Conservation (phyloP, 108 stramenopile species). For the Cyclostephanos invisitatus region DNA sequence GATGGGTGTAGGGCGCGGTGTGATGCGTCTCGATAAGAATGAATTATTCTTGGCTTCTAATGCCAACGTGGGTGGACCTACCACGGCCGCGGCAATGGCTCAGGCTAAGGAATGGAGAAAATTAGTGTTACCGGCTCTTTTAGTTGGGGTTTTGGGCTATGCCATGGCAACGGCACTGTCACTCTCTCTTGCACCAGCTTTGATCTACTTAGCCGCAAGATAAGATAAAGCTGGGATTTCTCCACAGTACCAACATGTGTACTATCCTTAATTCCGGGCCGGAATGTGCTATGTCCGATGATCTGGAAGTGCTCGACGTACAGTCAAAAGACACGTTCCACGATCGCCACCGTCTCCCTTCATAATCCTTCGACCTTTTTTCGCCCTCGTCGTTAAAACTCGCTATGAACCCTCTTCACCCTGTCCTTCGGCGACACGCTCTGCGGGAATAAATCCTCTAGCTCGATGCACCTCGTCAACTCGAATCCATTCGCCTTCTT, state of each 20-base stretch:
- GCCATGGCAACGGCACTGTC: constrained; percentile 87
- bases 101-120: constrained; percentile 90
- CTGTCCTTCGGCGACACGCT: constrained; percentile 31
- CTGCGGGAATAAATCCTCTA: constrained; percentile 72
- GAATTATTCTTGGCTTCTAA: constrained; percentile 89
- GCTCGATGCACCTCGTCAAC: constrained; percentile 71
- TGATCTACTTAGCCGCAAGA: constrained; percentile 45
- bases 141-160: constrained; percentile 93
- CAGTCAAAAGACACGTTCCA: not conserved
- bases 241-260: not conserved
- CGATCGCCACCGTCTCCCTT: not conserved
- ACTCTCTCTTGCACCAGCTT: constrained; percentile 71
- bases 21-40: constrained; percentile 64
- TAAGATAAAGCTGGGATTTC: not conserved
- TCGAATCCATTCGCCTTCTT: constrained; percentile 65
- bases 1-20: constrained; percentile 62
- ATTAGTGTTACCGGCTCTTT: constrained; percentile 79
- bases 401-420: constrained; percentile 26
- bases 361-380: constrained; percentile 18
- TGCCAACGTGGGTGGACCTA: constrained; percentile 92
- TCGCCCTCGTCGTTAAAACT: constrained; percentile 50
- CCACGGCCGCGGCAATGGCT: constrained; percentile 93
- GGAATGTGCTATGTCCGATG: too few species aligned
- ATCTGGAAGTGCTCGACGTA: too few species aligned
- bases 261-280: too few species aligned